phyloP scores from a whole-genome alignment of 306 rosid species.

The Nissolia schottii region DNA sequence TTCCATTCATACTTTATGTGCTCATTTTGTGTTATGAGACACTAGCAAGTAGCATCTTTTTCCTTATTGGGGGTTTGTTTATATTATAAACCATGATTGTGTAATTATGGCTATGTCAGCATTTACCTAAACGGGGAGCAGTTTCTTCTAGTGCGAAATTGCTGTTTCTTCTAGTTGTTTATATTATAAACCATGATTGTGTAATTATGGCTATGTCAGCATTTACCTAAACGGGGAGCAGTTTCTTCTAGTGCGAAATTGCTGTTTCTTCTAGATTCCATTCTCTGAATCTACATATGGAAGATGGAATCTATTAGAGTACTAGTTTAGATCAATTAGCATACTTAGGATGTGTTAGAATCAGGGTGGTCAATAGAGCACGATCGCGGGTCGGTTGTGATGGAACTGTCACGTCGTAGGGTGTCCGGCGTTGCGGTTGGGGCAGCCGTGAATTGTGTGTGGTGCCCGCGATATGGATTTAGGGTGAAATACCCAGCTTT shows the following conservation, averaged over 20 bases:
- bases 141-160: background rate
- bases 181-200: background rate
- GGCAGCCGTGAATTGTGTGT: too few relatives aligned
- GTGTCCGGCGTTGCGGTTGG: too few relatives aligned
- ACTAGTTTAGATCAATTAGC: background rate
- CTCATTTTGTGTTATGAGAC: background rate
- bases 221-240: background rate
- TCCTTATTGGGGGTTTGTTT: background rate
- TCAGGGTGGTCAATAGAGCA: too few relatives aligned
- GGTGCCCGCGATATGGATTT: too few relatives aligned
- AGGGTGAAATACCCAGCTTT: too few relatives aligned
- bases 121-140: background rate
- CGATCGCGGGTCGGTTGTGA: too few relatives aligned
- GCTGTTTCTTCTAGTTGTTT: too few relatives aligned
- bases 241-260: background rate
- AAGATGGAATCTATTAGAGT: background rate
- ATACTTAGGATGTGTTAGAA: background rate
- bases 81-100: background rate
- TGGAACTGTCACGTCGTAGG: too few relatives aligned
- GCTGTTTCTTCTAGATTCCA: too few relatives aligned
- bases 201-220: background rate
- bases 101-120: background rate
- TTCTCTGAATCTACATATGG: too few relatives aligned
- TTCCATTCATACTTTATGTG: background rate
- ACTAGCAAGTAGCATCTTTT: background rate